Evolutionary conservation across 2,329 filamentous ascomycete species (phyloP).

Genomic region (Botrytis elliptica): DNA sequence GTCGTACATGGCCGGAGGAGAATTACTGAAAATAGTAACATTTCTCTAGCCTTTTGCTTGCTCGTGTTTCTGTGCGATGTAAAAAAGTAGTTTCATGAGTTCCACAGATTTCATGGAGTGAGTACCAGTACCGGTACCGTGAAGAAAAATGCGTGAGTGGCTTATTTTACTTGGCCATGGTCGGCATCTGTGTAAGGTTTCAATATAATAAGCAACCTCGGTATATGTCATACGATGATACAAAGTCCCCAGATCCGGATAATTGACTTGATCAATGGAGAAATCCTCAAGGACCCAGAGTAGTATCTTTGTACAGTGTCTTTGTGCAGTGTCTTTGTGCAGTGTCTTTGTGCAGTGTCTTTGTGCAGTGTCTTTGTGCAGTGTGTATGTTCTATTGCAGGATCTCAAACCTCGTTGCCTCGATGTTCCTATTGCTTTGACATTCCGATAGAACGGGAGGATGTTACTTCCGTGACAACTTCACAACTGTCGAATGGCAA

Average conservation of each 20-base stretch:
- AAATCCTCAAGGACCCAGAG: neutral
- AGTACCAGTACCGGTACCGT: neutral
- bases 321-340: neutral
- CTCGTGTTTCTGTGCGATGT: neutral
- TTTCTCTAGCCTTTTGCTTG: neutral
- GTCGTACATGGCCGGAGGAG: neutral
- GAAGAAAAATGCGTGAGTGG: neutral
- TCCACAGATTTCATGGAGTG: neutral
- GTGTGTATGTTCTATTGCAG: neutral
- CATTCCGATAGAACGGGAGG: neutral
- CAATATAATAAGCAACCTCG: neutral
- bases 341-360: neutral
- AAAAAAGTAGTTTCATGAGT: neutral
- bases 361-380: neutral
- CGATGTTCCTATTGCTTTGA: neutral
- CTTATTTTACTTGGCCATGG: neutral
- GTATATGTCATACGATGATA: neutral
- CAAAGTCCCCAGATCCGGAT: neutral
- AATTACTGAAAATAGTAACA: neutral
- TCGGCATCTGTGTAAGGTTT: neutral
- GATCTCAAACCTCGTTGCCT: neutral
- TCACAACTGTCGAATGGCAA: neutral
- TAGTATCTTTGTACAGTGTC: neutral
- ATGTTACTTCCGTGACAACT: neutral
- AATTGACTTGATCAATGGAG: neutral